These are phyloP conservation scores for Stenogyne calaminthoides DNA, from an alignment of 305 asterid genomes.

Conservation along the genomic window DNA sequence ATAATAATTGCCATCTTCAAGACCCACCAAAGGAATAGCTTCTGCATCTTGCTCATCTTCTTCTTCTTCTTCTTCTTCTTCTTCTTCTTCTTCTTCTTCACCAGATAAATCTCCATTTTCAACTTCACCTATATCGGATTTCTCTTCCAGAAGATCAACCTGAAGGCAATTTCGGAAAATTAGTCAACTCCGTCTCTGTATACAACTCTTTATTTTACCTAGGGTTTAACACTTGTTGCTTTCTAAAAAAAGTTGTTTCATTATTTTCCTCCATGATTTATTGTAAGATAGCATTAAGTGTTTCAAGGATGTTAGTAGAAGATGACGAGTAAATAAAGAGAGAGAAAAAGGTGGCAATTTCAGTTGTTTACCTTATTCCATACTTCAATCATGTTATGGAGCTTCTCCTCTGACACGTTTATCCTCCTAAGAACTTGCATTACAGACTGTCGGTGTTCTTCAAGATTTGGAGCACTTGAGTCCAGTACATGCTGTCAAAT, in stretches of 20 bases:
- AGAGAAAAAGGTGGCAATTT: background rate
- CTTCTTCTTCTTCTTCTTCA: conserved; percentile 46
- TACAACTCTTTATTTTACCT: background rate
- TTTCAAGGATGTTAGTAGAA: background rate
- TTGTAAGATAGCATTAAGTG: background rate
- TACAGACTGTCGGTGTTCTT: conserved; percentile 75
- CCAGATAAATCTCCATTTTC: conserved; percentile 42
- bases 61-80: conserved; percentile 51
- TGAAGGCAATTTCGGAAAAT: conserved; percentile 25
- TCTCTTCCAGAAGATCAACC: conserved; percentile 75
- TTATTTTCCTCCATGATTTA: background rate
- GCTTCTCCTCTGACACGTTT: conserved; percentile 82
- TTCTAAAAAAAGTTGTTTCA: background rate
- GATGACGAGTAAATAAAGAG: background rate
- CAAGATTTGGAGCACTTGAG: conserved; percentile 79
- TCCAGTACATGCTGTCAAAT: conserved; percentile 89
- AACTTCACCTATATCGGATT: conserved; percentile 35
- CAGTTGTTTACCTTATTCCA: conserved; percentile 77
- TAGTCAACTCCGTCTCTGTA: conserved; percentile 12
- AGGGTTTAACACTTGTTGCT: background rate
- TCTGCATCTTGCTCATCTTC: conserved; percentile 36
- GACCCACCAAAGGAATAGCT: conserved; percentile 34
- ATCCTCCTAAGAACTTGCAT: conserved; percentile 77
- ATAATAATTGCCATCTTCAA: conserved; percentile 39
- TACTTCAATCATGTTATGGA: conserved; percentile 92